These are phyloP conservation scores for Nitzschia sp. DNA, from an alignment of 108 stramenopile species.

Conservation along the genomic window DNA sequence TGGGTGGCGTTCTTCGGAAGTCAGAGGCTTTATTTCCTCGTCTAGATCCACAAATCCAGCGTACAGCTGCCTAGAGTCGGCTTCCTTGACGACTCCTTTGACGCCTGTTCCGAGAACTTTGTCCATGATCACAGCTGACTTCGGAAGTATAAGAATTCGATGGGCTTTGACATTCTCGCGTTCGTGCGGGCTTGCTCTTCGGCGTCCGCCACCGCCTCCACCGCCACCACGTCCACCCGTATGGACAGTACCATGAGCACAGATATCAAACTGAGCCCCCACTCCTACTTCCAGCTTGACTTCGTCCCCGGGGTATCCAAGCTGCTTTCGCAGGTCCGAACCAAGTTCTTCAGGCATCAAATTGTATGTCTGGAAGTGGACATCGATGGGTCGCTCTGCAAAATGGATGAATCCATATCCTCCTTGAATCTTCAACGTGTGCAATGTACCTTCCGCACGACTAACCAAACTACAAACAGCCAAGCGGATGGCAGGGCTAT, in stretches of 20 bases:
- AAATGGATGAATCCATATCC: conserved; percentile 82
- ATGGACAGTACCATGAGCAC: conserved; percentile 43
- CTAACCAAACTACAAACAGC: conserved; percentile 45
- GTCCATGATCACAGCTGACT: conserved; percentile 45
- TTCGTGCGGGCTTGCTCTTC: conserved; percentile 40
- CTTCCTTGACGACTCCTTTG: conserved; percentile 52
- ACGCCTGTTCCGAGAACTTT: conserved; percentile 51
- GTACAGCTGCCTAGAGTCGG: conserved; percentile 60
- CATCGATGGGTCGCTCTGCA: conserved; percentile 71
- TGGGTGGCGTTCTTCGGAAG: conserved; percentile 60
- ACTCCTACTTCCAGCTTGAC: conserved; percentile 42
- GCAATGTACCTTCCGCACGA: conserved; percentile 69
- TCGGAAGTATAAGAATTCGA: conserved; percentile 60
- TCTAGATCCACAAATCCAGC: conserved; percentile 60
- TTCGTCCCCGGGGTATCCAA: conserved; percentile 29
- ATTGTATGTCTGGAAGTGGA: conserved; percentile 72
- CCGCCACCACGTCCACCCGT: neutral
- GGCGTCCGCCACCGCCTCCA: conserved; percentile 28
- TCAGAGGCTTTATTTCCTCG: conserved; percentile 41
- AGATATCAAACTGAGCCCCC: conserved; percentile 79
- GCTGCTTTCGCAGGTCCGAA: conserved; percentile 47
- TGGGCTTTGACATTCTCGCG: conserved; percentile 75
- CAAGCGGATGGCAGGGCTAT: conserved; percentile 33
- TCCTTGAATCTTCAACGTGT: conserved; percentile 48
- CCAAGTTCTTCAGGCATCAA: conserved; percentile 69